These are phyloP conservation scores for Coemansia sp. DNA, from an alignment of 192 early-diverging fungal species.

Conservation along the genomic window DNA sequence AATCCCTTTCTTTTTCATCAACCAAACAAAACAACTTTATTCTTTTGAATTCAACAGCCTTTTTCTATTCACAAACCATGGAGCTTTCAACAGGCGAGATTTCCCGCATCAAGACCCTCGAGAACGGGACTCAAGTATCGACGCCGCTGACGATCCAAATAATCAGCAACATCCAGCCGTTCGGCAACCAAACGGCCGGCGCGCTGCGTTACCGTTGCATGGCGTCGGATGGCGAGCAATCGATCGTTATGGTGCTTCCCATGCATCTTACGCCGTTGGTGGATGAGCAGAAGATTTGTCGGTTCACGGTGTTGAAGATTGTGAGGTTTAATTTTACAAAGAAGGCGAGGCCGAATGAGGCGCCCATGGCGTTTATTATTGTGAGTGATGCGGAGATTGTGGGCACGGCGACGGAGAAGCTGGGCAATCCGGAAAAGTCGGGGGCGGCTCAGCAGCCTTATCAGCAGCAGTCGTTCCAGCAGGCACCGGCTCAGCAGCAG, in stretches of 20 bases:
- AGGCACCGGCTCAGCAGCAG: background rate
- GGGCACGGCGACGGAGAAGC: constrained; percentile 26
- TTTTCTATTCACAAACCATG: constrained; percentile 1
- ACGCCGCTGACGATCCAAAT: constrained; percentile 31
- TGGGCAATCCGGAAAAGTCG: constrained; percentile 18
- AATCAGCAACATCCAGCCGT: constrained; percentile 38
- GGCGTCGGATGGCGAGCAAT: constrained; percentile 46
- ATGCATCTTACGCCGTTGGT: constrained; percentile 32
- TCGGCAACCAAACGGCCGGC: constrained; percentile 24
- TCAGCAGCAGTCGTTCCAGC: background rate
- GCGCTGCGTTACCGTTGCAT: constrained; percentile 45
- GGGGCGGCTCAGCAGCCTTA: background rate
- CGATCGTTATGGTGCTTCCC: constrained; percentile 40
- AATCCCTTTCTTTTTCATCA: constrained; percentile 9
- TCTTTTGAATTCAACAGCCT: background rate
- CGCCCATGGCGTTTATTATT: constrained; percentile 33
- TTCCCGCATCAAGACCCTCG: constrained; percentile 22
- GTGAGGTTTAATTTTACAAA: constrained; percentile 31
- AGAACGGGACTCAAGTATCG: constrained; percentile 19
- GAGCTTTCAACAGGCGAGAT: constrained; percentile 42
- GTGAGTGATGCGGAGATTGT: constrained; percentile 43
- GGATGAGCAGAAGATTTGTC: constrained; percentile 28
- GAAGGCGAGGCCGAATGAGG: constrained; percentile 25
- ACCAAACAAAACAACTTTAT: background rate
- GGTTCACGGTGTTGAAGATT: constrained; percentile 38